Evolutionary conservation across 495 filamentous ascomycete species (phyloP), one percentile per base, ranked within the genome.

Genomic region (Lentithecium fluviatile): DNA sequence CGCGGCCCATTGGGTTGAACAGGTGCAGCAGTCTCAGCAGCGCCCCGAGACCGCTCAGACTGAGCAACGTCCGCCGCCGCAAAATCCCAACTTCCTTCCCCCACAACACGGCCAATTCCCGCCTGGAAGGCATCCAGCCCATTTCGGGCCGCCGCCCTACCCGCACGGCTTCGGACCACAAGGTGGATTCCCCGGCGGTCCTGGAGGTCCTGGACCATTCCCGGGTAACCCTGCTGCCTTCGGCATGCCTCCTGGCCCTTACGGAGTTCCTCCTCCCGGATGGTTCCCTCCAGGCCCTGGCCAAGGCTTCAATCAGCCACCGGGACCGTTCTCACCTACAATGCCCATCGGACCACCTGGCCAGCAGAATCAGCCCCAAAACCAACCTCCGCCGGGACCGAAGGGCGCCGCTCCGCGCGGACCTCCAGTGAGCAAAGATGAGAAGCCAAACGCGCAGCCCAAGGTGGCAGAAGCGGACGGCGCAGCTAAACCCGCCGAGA

Each of bases 261-360:
- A 85, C 69, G 85, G 85, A 51, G 78, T 82, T 45, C 88, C 83
- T 11, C 85, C 82, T 42, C 87, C 85, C 19, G 87, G 84, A 46
- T 95, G 90, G 90, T 91, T 83, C 73, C 86, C 85, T 69, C 87
- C 82, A 13, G 21, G 24, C 25, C 84, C 89, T 11, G 86, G 84
- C n/a, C 90, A 91, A 71, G 86, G 85, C 8, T 96, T 91, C 67
- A 86, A 84, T 38, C 82, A 80, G n/a, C 63, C 56, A 23, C 72
- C 71, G 37, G 72, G 72, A 15, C 70, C 71, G 13, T 74, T 76
- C 56, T 50, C 67, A 1, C 64, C 66, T 25, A 62, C 68, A n/a
- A 65, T 70, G 57, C 74, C 76, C 12, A 71, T 71, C 43, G 74
- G 70, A 43, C 75, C 72, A 58, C 75, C 74, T 21, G 74, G 74